phyloP scores from a whole-genome alignment of 2,329 filamentous ascomycete species.

The Claviceps sorghi region DNA sequence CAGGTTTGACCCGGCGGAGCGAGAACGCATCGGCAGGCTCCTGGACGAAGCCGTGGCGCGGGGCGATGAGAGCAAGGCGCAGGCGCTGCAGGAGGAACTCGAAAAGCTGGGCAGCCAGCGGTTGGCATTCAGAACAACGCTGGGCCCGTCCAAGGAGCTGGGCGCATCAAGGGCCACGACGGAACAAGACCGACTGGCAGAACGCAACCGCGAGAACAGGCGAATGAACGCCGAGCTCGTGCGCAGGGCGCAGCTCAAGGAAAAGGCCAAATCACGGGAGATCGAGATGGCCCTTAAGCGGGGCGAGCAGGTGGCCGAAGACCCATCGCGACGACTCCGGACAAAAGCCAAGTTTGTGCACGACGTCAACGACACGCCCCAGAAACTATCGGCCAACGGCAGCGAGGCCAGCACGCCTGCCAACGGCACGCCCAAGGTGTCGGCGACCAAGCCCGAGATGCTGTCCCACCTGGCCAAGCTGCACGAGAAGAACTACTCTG shows the following conservation, averaged over 20 bases:
- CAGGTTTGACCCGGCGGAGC: slow-evolving; percentile 52
- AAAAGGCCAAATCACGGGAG: slow-evolving; percentile 50
- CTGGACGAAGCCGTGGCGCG: slow-evolving; percentile 51
- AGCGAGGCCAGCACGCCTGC: slow-evolving; percentile 38
- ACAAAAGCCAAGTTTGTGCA: slow-evolving; percentile 55
- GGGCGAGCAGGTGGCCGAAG: slow-evolving; percentile 45
- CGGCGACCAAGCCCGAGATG: slow-evolving; percentile 26
- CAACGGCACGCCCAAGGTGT: slow-evolving; percentile 35
- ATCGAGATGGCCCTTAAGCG: slow-evolving; percentile 46
- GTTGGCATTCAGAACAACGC: slow-evolving; percentile 55
- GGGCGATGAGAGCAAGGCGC: slow-evolving; percentile 44
- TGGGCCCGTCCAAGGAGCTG: slow-evolving; percentile 39
- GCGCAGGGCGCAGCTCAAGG: slow-evolving; percentile 77
- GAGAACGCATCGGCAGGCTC: slow-evolving; percentile 49
- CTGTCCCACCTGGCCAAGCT: slow-evolving; percentile 40
- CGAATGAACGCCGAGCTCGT: slow-evolving; percentile 75
- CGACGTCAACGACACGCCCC: slow-evolving; percentile 38
- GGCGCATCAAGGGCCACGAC: slow-evolving; percentile 32
- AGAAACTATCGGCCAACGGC: slow-evolving; percentile 31
- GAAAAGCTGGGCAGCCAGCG: slow-evolving; percentile 53
- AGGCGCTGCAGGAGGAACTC: slow-evolving; percentile 43
- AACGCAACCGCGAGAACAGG: slow-evolving; percentile 74
- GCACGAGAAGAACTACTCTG: slow-evolving; percentile 35
- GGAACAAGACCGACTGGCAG: slow-evolving; percentile 70
- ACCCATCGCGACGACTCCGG: slow-evolving; percentile 46